Evolutionary conservation across 2,329 filamentous ascomycete genomes (phyloP).

Genomic region (Epichloe sp.): DNA sequence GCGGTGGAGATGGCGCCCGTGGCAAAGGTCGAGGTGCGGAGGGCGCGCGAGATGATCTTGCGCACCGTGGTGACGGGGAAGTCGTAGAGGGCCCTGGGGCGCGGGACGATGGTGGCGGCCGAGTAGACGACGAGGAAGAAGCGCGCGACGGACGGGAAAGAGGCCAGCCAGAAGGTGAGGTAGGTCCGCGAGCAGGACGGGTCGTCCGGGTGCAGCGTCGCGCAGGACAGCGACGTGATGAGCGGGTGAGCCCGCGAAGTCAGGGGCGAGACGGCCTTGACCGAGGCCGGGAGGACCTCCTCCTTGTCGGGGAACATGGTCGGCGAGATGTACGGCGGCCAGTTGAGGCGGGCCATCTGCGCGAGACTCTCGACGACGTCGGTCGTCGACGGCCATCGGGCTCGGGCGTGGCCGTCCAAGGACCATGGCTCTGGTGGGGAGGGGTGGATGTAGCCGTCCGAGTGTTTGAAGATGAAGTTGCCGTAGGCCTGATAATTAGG

Average conservation of each 20-base stretch:
- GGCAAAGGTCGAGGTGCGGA: slow-evolving; percentile 60
- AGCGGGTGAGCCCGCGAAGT: slow-evolving; percentile 77
- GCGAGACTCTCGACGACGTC: slow-evolving; percentile 72
- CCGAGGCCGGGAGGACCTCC: slow-evolving; percentile 45
- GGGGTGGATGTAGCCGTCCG: slow-evolving; percentile 64
- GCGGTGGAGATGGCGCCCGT: slow-evolving; percentile 74
- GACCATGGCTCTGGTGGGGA: slow-evolving; percentile 59
- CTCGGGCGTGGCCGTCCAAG: slow-evolving; percentile 30
- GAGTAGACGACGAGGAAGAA: slow-evolving; percentile 67
- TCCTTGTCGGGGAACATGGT: slow-evolving; percentile 68
- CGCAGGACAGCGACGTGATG: slow-evolving; percentile 76
- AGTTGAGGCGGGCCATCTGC: slow-evolving; percentile 66
- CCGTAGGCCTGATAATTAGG: slow-evolving; percentile 12
- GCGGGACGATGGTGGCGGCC: slow-evolving; percentile 51
- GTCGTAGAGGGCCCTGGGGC: slow-evolving; percentile 54
- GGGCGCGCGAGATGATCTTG: slow-evolving; percentile 50
- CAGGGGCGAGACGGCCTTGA: slow-evolving; percentile 61
- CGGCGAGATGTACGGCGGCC: slow-evolving; percentile 78
- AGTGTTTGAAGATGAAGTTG: slow-evolving; percentile 52
- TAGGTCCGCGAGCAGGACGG: slow-evolving; percentile 83
- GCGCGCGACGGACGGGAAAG: slow-evolving; percentile 66
- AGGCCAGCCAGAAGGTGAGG: slow-evolving; percentile 72
- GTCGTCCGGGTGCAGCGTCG: slow-evolving; percentile 73
- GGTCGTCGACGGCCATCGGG: slow-evolving; percentile 63
- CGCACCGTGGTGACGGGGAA: slow-evolving; percentile 56